Percentiles rank a stretch among this genome's conserved stretches.
Conservation (phyloP, 1,139 yeast species). For the Scheffersomyces titani region DNA sequence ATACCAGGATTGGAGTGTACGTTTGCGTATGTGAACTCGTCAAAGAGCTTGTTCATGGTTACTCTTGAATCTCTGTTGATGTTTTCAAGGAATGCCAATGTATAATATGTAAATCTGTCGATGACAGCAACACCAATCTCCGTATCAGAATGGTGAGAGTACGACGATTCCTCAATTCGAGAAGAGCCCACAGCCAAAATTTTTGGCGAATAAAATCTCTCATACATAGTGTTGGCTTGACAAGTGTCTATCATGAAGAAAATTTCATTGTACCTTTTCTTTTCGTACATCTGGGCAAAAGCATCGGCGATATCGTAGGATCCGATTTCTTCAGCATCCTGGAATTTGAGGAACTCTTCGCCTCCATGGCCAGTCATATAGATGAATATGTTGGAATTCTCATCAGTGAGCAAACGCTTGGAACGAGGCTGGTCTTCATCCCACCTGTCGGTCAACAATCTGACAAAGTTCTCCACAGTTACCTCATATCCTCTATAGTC, state of each 20-base stretch:
- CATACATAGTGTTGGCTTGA: slow-evolving; percentile 97
- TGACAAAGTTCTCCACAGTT: slow-evolving; percentile 91
- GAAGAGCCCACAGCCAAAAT: slow-evolving; percentile 92
- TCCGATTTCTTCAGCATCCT: slow-evolving; percentile 97
- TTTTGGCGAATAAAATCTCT: slow-evolving; percentile 89
- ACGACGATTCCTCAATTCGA: slow-evolving; percentile 85
- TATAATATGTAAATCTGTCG: slow-evolving; percentile 92
- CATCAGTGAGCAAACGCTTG: slow-evolving; percentile 87
- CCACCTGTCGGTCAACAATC: slow-evolving; percentile 93
- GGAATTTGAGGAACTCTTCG: slow-evolving; percentile 92
- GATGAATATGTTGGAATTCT: slow-evolving; percentile 87
- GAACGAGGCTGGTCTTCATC: slow-evolving; percentile 91
- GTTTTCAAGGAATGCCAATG: slow-evolving; percentile 82
- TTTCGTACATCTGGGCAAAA: slow-evolving; percentile 94
- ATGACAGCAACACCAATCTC: slow-evolving; percentile 98
- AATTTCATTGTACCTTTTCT: slow-evolving; percentile 91
- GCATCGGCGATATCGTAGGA: slow-evolving; percentile 97
- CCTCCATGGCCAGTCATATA: slow-evolving; percentile 99
- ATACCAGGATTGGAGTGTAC: slow-evolving; percentile 94
- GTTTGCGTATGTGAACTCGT: slow-evolving; percentile 77
- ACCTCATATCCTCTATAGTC: slow-evolving; percentile 98
- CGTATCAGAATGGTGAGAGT: slow-evolving; percentile 92
- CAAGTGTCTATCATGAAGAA: slow-evolving; percentile 98
- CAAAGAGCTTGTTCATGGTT: slow-evolving; percentile 82
- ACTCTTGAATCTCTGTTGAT: slow-evolving; percentile 71